Base-by-base conservation (phyloP, 148 eudicot genomes). In the Cornus kousa region DNA sequence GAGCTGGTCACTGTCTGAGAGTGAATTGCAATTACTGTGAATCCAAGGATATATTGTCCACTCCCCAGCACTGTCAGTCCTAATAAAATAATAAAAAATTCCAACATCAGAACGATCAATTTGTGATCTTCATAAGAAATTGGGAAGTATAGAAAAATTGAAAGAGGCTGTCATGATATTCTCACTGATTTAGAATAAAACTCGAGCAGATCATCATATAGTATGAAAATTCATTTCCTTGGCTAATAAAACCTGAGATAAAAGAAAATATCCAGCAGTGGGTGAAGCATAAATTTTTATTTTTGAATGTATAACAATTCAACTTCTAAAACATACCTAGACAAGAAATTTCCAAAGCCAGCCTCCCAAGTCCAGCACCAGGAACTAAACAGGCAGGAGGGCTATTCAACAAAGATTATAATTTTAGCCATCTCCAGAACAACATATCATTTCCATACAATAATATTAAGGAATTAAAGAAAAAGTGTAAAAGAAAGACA, bases 121-220 rank as follows among this genome's bases (percentile, higher is more conserved):
- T 46, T 24, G 43, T 28, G 4, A 64, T 57, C 50, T n/a, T 43
- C 50, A 68, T 48, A 37, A 31, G 60, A 53, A 50, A 39, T 22
- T 22, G 59, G 53, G n/a, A 72, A 62, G 3, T 13, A 37, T 64
- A 35, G 24, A 53, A 2, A 1, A 77, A 53, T 43, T 14, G 39
- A 50, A 73, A 79, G 48, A 70, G 68, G 77, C 59, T 73, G 50
- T 62, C 69, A 71, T 17, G 53, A 67, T 43, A 32, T 77, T 46
- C 98, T 87, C 87, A 94, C 99, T 87, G 80, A 87, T 96, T 96
- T n/a, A 96, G 94, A 76, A 96, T 92, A 83, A 93, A 96, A 84
- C 87, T 93, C 68, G 99, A 96, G 89, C 99, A 96, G 79, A 93
- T 93, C 98, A 96, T 96, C 99, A 96, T 96, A 90, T 96, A 96